These are phyloP conservation scores for grape (Vitis vinifera) DNA, from an alignment of 164 flowering plant genomes.

Conservation along the genomic window DNA sequence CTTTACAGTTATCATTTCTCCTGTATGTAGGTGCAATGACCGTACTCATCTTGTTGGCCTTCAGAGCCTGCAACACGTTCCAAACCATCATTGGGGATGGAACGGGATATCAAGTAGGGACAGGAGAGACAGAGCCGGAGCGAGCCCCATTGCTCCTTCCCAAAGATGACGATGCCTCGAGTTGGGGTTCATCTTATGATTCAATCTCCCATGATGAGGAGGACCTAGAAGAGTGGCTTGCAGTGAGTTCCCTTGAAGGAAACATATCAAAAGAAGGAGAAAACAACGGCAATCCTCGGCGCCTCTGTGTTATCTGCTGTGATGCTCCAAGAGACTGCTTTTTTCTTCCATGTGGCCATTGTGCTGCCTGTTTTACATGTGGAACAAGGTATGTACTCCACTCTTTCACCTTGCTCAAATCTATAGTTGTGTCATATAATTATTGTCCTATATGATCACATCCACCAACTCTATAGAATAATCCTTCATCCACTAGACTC, in stretches of 20 bases:
- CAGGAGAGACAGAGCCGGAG: conserved; percentile 20
- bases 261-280: conserved; percentile 26
- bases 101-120: conserved; percentile 6
- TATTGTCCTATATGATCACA: background rate
- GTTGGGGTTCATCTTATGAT: conserved; percentile 50
- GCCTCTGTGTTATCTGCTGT: conserved; percentile 39
- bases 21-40: conserved; percentile 32
- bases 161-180: conserved; percentile 40
- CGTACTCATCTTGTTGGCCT: conserved; percentile 23
- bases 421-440: too few relatives aligned
- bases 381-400: conserved; percentile 35
- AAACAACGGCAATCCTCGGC: conserved; percentile 16
- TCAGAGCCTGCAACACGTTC: conserved; percentile 19
- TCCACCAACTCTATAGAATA: too few relatives aligned
- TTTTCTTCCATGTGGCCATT: conserved; percentile 58
- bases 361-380: conserved; percentile 46
- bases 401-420: background rate
- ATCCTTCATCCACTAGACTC: too few relatives aligned
- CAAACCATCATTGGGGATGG: conserved; percentile 13
- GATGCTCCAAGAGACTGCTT: conserved; percentile 52
- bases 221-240: conserved; percentile 28
- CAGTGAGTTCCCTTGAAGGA: conserved; percentile 18
- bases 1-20: background rate
- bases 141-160: conserved; percentile 28
- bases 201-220: conserved; percentile 37